These are phyloP conservation scores for Oryza rufipogon DNA, from an alignment of 176 grass and related monocot species.

Conservation along the genomic window DNA sequence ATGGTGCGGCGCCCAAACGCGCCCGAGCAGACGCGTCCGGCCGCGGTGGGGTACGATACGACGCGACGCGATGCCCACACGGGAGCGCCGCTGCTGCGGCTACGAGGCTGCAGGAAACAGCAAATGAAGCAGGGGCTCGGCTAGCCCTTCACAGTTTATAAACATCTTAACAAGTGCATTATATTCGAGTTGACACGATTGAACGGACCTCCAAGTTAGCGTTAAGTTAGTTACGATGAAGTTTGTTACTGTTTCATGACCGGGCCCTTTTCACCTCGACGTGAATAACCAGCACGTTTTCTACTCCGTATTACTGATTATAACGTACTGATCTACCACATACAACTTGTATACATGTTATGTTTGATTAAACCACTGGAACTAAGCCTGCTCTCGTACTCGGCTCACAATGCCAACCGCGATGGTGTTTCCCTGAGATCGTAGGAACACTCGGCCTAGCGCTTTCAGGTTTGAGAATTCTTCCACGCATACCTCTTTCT, in stretches of 20 bases:
- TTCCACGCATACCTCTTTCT: slow-evolving; percentile 70
- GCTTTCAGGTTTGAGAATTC: slow-evolving; percentile 62
- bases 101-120: background rate
- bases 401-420: slow-evolving; percentile 71
- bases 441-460: slow-evolving; percentile 69
- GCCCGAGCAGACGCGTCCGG: background rate
- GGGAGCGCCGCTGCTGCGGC: background rate
- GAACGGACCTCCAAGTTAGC: background rate
- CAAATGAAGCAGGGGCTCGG: too few species aligned
- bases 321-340: background rate
- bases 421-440: slow-evolving; percentile 63
- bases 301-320: background rate
- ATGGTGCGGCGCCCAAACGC: background rate
- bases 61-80: too few species aligned
- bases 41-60: too few species aligned
- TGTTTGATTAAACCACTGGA: background rate
- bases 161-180: background rate
- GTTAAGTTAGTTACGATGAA: background rate
- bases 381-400: slow-evolving; percentile 29
- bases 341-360: background rate
- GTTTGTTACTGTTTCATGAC: background rate
- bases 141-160: too few species aligned
- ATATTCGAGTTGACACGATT: background rate
- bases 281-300: background rate
- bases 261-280: background rate